A percentile compares a stretch with the other conserved stretches of the same genome.
Evolutionary conservation across 805 yeast species (phyloP).

Genomic region (Sungouiozyma intestinalis): DNA sequence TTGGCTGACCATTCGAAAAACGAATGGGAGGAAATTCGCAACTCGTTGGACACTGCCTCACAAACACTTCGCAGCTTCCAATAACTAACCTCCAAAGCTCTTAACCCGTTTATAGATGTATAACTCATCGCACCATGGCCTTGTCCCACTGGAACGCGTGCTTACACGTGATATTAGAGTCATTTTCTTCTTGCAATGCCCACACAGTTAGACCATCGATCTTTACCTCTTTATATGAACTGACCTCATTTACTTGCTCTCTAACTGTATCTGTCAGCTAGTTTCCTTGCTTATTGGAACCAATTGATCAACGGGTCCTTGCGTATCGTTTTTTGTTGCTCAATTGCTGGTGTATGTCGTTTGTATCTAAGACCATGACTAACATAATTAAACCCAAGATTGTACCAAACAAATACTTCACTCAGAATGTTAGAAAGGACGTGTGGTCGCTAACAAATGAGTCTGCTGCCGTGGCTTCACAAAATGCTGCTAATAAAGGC

Average conservation of each 20-base stretch:
- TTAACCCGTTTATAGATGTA: too few relatives aligned
- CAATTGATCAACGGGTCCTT: too few relatives aligned
- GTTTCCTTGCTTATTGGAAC: too few relatives aligned
- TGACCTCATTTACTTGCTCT: too few relatives aligned
- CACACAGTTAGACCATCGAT: too few relatives aligned
- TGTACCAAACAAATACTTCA: slow-evolving; percentile 40
- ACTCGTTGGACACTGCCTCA: background rate
- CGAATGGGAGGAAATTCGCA: background rate
- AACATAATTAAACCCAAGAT: slow-evolving; percentile 6
- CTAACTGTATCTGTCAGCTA: too few relatives aligned
- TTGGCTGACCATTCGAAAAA: background rate
- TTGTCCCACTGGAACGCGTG: too few relatives aligned
- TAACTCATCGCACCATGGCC: too few relatives aligned
- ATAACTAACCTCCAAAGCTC: too few relatives aligned
- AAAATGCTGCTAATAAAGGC: slow-evolving; percentile 41
- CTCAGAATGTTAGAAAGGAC: slow-evolving; percentile 60
- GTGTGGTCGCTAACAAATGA: slow-evolving; percentile 94
- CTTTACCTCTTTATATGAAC: too few relatives aligned
- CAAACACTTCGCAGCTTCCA: background rate
- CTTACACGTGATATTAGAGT: background rate
- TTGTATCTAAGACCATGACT: background rate
- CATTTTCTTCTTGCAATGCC: background rate
- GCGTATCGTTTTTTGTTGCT: too few relatives aligned
- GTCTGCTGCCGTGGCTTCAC: slow-evolving; percentile 77
- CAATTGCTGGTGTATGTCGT: too few relatives aligned